Evolutionary conservation across 2,329 filamentous ascomycete genomes (phyloP), one percentile per base, ranked within the genome.

Genomic region (Aspergillus oerlinghausenensis): DNA sequence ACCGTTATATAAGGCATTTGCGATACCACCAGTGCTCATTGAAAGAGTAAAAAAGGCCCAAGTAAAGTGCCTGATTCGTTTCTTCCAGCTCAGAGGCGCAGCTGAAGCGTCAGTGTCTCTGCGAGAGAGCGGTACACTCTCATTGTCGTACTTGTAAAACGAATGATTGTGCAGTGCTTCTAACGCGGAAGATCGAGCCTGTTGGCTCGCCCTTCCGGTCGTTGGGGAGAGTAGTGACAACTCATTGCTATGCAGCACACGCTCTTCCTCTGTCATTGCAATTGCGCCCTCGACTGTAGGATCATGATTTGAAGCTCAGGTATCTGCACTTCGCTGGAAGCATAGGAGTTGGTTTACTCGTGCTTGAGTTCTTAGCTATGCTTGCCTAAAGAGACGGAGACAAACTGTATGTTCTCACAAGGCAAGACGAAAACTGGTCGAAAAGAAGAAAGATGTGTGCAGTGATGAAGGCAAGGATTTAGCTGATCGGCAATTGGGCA

Each of bases 1-100:
- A 88, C 86, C 74, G 51, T 72, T 70, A 65, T 83, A 79, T 25
- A 87, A 64, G 5, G 84, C 82, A 70, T 86, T 86, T 4, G 84
- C 83, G 57, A 85, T 75, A 0, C 82, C 82, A 4, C 82, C 82
- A 0, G 82, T 85, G 1, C 82, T 82, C 82, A 85, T 87, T 1
- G 83, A 85, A 71, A 86, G 76, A 17, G 88, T 90, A 66, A 92
- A 93, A 80, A 86, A 93, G 0, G 88, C 91, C 89, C 89, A 93
- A 1, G 84, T 86, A 61, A 85, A 81, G 72, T 87, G 84, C 51
- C 80, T 73, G 48, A 86, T 79, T n/a, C 84, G 74, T 61, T 84
- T 75, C 60, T 75, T 79, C 75, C 81, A 84, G 48, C 72, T 67
- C 21, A 82, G 67, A 5, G 60, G 57, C 14, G 67, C 60, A 29